These are phyloP conservation scores for Sporothrix brunneoviolacea DNA, from an alignment of 2,329 filamentous ascomycete species.

Conservation along the genomic window DNA sequence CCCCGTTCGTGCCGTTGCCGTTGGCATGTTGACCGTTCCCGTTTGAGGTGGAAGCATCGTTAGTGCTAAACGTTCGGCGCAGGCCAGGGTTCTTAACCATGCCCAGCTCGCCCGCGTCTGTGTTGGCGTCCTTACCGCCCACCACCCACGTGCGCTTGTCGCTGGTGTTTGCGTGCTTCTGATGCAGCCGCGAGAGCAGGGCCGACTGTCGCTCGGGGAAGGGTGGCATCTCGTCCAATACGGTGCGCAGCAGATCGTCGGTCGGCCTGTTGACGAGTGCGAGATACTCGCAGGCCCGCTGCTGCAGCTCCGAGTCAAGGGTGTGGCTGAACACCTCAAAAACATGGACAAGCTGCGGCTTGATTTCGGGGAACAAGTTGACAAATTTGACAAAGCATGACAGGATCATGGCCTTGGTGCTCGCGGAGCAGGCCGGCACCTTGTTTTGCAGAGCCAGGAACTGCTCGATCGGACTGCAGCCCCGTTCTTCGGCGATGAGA, in stretches of 20 bases:
- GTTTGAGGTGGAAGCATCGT: slow-evolving; percentile 38
- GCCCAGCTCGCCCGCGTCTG: slow-evolving; percentile 69
- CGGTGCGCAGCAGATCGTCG: slow-evolving; percentile 84
- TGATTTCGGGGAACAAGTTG: slow-evolving; percentile 97
- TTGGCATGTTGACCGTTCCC: slow-evolving; percentile 37
- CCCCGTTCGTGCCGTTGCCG: slow-evolving; percentile 37
- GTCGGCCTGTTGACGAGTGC: slow-evolving; percentile 77
- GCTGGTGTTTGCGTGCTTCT: slow-evolving; percentile 86
- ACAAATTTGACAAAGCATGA: slow-evolving; percentile 97
- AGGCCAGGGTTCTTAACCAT: slow-evolving; percentile 75
- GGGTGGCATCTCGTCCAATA: slow-evolving; percentile 98
- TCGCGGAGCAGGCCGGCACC: slow-evolving; percentile 79
- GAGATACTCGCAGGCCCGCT: slow-evolving; percentile 92
- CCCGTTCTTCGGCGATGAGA: slow-evolving; percentile 83
- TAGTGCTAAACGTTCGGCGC: slow-evolving; percentile 72
- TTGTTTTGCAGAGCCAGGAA: slow-evolving; percentile 89
- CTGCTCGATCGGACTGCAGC: slow-evolving; percentile 94
- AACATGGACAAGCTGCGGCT: slow-evolving; percentile 83
- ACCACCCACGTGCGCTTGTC: slow-evolving; percentile 97
- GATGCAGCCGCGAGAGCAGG: slow-evolving; percentile 82
- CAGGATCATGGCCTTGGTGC: slow-evolving; percentile 86
- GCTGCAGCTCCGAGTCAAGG: slow-evolving; percentile 89
- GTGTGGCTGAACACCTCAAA: slow-evolving; percentile 93
- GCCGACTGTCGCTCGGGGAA: slow-evolving; percentile 94
- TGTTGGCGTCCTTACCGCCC: slow-evolving; percentile 91